Evolutionary conservation across 192 early-diverging fungal species (phyloP).

Genomic region (Rhizoclosmatium sp.): DNA sequence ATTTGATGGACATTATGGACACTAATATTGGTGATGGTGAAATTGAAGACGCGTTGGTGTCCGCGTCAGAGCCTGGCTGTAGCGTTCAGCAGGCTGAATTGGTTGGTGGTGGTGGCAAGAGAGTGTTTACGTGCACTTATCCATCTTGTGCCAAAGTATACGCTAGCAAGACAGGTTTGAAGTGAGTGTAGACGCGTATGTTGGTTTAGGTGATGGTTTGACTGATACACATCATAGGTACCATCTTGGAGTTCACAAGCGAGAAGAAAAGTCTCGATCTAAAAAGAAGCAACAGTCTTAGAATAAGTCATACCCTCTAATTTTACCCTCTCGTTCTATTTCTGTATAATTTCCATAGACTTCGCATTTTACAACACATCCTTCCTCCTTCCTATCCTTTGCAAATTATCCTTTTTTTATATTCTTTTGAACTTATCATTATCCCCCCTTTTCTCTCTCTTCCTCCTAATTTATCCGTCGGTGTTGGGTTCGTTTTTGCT

Average conservation of each 20-base stretch:
- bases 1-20: background rate
- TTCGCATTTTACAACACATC: background rate
- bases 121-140: background rate
- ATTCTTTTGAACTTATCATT: background rate
- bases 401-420: background rate
- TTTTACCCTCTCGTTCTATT: background rate
- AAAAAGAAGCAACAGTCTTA: background rate
- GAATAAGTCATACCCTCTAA: background rate
- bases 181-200: background rate
- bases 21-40: background rate
- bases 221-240: background rate
- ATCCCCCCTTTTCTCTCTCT: background rate
- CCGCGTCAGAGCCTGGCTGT: background rate
- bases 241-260: conserved; percentile 9
- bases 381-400: too few species aligned
- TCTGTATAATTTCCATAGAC: background rate
- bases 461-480: background rate
- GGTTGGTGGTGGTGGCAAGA: background rate
- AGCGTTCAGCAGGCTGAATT: background rate
- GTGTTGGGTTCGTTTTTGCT: background rate
- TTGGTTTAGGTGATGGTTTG: background rate
- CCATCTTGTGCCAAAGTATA: background rate
- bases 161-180: conserved; percentile 6
- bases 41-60: background rate
- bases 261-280: background rate